Conservation (phyloP, 1,284 basidiomycete genomes). For the Microbotryum lychnidis-dioicae region DNA sequence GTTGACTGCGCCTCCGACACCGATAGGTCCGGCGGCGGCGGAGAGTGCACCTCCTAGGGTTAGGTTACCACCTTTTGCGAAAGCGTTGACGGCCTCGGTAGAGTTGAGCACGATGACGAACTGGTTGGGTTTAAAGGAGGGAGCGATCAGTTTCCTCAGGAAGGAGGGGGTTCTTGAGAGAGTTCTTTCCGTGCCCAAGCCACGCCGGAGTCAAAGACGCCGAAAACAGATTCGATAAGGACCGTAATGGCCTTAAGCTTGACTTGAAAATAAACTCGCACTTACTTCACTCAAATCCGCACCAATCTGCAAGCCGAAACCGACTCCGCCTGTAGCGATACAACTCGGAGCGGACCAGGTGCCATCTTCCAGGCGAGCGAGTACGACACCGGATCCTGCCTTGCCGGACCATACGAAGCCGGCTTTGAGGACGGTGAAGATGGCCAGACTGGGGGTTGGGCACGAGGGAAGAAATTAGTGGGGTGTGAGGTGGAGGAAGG, state of each 20-base stretch:
- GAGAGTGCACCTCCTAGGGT: slow-evolving; percentile 66
- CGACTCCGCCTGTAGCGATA: slow-evolving; percentile 87
- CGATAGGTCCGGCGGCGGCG: slow-evolving; percentile 83
- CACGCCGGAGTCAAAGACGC: too few relatives aligned
- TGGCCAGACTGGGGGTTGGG: slow-evolving; percentile 58
- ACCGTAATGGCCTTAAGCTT: too few relatives aligned
- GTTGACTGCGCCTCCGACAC: slow-evolving; percentile 85
- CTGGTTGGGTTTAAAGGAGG: slow-evolving; percentile 35
- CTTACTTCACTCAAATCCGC: slow-evolving; percentile 43
- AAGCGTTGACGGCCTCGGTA: slow-evolving; percentile 89
- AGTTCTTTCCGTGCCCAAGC: neutral
- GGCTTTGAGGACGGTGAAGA: slow-evolving; percentile 78
- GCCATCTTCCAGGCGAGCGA: slow-evolving; percentile 88
- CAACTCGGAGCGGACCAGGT: slow-evolving; percentile 96
- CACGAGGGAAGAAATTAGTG: neutral
- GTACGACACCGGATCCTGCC: slow-evolving; percentile 87
- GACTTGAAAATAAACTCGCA: neutral
- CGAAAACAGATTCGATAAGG: neutral
- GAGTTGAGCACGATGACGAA: slow-evolving; percentile 85
- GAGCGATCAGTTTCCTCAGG: neutral
- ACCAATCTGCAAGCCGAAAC: slow-evolving; percentile 92
- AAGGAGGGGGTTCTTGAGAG: neutral
- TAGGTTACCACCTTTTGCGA: slow-evolving; percentile 89
- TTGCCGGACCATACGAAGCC: slow-evolving; percentile 59
- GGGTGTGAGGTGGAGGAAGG: neutral